Percentiles rank a stretch among this genome's conserved stretches.
Conservation (phyloP, 257 asterid genomes). For the Vinca minor region DNA sequence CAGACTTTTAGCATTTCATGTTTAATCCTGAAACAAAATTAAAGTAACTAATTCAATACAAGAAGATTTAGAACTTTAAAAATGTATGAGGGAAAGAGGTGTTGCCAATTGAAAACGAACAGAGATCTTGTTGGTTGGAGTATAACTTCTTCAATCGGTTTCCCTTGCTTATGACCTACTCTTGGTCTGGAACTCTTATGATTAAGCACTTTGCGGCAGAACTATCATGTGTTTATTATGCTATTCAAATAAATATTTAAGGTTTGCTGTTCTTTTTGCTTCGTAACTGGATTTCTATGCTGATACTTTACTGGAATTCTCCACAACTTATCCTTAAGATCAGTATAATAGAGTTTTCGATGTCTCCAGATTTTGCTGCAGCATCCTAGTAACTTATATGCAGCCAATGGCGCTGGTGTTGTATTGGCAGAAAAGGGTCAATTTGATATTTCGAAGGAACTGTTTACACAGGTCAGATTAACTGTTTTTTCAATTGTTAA, state of each 20-base stretch:
- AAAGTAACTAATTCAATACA: not conserved
- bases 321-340: not conserved
- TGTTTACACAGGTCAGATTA: conserved; percentile 75
- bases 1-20: not conserved
- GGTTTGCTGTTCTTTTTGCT: not conserved
- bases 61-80: not conserved
- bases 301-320: not conserved
- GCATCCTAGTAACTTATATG: conserved; percentile 86
- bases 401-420: conserved; percentile 99
- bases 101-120: not conserved
- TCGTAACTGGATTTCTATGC: not conserved
- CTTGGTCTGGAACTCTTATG: not conserved
- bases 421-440: conserved; percentile 95
- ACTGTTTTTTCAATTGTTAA: conserved; percentile 13
- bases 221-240: not conserved
- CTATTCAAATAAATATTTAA: not conserved
- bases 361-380: conserved; percentile 60
- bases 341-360: conserved; percentile 14
- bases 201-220: not conserved
- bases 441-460: conserved; percentile 91
- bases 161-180: conserved; percentile 4
- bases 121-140: too few relatives aligned
- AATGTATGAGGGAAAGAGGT: not conserved
- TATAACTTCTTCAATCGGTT: too few relatives aligned
- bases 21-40: not conserved